A percentile compares a stretch with the other conserved stretches of the same genome.
phyloP scores from a whole-genome alignment of 2,329 filamentous ascomycete species.

The Hypoxylon sp. region DNA sequence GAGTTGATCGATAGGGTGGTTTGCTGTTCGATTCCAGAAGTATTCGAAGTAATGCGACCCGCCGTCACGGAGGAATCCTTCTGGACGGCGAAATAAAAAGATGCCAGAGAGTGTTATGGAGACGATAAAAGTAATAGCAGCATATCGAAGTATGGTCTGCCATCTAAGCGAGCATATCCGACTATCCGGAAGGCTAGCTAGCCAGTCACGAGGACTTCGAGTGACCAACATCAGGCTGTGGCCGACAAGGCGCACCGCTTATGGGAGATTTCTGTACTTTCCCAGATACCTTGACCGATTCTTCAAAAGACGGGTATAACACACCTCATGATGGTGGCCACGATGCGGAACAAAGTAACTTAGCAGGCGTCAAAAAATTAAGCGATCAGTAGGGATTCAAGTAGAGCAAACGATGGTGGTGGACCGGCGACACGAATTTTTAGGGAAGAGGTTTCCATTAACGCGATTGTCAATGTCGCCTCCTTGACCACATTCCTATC shows the following conservation, averaged over 20 bases:
- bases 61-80: constrained; percentile 41
- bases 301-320: constrained; percentile 12
- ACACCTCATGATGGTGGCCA: constrained; percentile 31
- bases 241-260: constrained; percentile 7
- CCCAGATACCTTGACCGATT: constrained; percentile 14
- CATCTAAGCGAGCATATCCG: constrained; percentile 41
- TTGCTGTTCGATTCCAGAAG: constrained; percentile 45
- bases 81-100: constrained; percentile 46
- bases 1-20: constrained; percentile 67
- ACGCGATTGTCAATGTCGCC: constrained; percentile 26
- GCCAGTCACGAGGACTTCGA: constrained; percentile 39
- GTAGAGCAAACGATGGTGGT: constrained; percentile 16
- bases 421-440: constrained; percentile 21
- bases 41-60: constrained; percentile 48
- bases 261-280: constrained; percentile 16
- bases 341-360: constrained; percentile 1
- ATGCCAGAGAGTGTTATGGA: constrained; percentile 46
- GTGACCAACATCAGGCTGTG: constrained; percentile 34
- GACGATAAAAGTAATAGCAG: constrained; percentile 42
- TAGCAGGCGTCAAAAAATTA: neutral
- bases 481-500: constrained; percentile 19
- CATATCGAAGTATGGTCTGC: constrained; percentile 46
- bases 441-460: constrained; percentile 21
- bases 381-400: constrained; percentile 1
- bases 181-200: constrained; percentile 46